Evolutionary conservation across 352 stramenopile genomes (phyloP).

Genomic region (Globisporangium abappressorium): DNA sequence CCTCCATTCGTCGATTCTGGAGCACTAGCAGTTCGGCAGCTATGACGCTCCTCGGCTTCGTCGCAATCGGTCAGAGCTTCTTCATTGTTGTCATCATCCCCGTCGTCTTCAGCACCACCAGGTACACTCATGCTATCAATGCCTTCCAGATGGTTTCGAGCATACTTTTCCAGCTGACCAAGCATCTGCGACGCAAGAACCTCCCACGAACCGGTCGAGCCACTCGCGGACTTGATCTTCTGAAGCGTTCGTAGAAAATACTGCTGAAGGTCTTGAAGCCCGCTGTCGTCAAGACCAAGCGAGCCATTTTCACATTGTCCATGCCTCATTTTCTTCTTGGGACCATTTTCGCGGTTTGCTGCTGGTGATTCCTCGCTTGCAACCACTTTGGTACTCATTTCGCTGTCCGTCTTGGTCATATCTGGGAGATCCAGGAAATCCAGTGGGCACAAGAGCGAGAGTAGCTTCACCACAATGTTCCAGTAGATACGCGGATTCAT

Average conservation of each 20-base stretch:
- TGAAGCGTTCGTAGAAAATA: conserved; percentile 2
- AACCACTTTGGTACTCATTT: background rate
- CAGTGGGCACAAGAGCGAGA: conserved; percentile 37
- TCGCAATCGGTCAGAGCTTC: background rate
- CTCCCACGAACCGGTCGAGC: background rate
- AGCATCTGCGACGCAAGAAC: background rate
- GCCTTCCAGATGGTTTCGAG: background rate
- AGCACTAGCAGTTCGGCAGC: conserved; percentile 14
- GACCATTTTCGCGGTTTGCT: background rate
- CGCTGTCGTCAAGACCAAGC: background rate
- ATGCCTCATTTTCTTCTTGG: background rate
- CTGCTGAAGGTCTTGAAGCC: background rate
- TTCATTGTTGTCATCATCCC: background rate
- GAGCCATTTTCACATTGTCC: background rate
- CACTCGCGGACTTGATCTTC: background rate
- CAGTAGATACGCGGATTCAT: conserved; percentile 50
- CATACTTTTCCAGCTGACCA: conserved; percentile 2
- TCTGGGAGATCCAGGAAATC: conserved; percentile 46
- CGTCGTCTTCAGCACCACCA: background rate
- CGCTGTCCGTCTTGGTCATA: conserved; percentile 3
- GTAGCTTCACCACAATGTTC: conserved; percentile 56
- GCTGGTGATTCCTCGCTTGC: background rate
- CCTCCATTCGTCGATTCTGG: conserved; percentile 3
- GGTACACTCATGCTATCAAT: background rate
- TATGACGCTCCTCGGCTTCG: conserved; percentile 7